phyloP scores from a whole-genome alignment of 2,329 filamentous ascomycete species.

The Apiospora phragmitis region DNA sequence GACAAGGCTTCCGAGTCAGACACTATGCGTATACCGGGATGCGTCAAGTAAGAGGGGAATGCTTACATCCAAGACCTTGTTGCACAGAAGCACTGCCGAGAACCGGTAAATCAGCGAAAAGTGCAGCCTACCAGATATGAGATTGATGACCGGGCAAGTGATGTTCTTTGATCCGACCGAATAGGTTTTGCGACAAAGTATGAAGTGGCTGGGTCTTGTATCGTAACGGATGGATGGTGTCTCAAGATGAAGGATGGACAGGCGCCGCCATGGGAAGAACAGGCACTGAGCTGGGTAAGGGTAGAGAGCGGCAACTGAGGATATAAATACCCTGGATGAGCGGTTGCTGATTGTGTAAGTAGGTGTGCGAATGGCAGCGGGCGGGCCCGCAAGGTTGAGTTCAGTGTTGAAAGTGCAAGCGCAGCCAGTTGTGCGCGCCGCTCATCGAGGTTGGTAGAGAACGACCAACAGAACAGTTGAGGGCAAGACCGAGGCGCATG shows the following conservation, averaged over 20 bases:
- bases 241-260: background rate
- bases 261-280: background rate
- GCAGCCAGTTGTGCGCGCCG: background rate
- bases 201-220: background rate
- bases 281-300: background rate
- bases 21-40: background rate
- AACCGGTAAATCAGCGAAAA: background rate
- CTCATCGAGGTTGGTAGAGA: background rate
- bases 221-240: background rate
- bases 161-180: background rate
- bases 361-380: background rate
- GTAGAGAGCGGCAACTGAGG: background rate
- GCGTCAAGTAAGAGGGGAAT: background rate
- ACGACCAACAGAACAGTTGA: background rate
- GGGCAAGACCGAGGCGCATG: background rate
- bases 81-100: background rate
- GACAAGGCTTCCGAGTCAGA: background rate
- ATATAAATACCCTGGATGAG: background rate
- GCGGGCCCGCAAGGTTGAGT: background rate
- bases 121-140: background rate
- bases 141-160: background rate
- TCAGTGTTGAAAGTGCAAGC: background rate
- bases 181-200: background rate
- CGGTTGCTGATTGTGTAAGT: background rate
- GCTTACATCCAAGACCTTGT: background rate